Conservation (phyloP, 805 yeast genomes). For the Pichia phayaonensis region DNA sequence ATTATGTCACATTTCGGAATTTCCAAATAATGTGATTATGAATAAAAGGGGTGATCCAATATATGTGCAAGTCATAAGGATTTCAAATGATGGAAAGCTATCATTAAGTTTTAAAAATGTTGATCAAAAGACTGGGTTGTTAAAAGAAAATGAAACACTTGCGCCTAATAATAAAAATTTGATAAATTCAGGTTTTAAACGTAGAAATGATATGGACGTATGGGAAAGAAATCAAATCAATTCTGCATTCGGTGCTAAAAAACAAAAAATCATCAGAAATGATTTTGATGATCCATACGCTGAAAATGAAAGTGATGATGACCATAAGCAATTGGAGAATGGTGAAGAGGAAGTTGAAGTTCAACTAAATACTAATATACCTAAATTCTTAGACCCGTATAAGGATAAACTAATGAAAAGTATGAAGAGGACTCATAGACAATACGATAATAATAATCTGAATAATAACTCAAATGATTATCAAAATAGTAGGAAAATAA, state of each 20-base stretch:
- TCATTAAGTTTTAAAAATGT: conserved; percentile 63
- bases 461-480: conserved; percentile 20
- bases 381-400: conserved; percentile 46
- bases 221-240: conserved; percentile 84
- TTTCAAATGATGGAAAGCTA: conserved; percentile 38
- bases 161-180: background rate
- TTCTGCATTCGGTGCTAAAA: conserved; percentile 27
- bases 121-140: conserved; percentile 59
- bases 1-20: conserved; percentile 69
- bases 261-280: conserved; percentile 6
- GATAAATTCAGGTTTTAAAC: conserved; percentile 1
- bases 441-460: background rate
- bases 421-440: background rate
- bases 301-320: conserved; percentile 19
- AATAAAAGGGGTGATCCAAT: conserved; percentile 53
- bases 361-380: conserved; percentile 62
- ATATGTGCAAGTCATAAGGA: conserved; percentile 47
- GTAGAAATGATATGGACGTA: conserved; percentile 39
- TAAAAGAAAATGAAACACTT: conserved; percentile 1
- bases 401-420: conserved; percentile 1
- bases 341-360: conserved; percentile 59
- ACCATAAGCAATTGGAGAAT: conserved; percentile 17
- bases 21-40: conserved; percentile 30
- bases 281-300: conserved; percentile 28
- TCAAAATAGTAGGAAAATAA: conserved; percentile 5